These are phyloP conservation scores for Omphalotus guepiniiformis DNA, from an alignment of 768 basidiomycete genomes.

Conservation along the genomic window DNA sequence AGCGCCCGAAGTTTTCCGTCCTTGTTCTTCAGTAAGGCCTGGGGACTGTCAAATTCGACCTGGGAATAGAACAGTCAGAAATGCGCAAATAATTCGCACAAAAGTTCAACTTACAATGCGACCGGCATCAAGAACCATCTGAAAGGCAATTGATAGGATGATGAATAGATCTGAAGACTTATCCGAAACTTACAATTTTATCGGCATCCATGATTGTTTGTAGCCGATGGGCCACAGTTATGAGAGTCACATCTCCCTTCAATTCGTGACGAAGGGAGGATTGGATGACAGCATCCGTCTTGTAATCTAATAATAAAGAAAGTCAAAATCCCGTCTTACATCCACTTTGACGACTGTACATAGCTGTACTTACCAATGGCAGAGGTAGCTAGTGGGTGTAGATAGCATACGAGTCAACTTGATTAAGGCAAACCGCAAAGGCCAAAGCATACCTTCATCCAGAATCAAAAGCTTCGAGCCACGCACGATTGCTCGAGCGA, in stretches of 20 bases:
- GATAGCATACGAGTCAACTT: constrained; percentile 24
- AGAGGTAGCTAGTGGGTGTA: constrained; percentile 32
- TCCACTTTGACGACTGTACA: background rate
- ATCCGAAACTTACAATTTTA: constrained; percentile 37
- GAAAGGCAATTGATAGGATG: background rate
- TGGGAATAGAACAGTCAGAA: background rate
- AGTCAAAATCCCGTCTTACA: background rate
- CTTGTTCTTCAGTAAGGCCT: constrained; percentile 35
- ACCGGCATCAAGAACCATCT: constrained; percentile 57
- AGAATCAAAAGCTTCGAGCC: constrained; percentile 20
- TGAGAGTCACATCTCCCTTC: constrained; percentile 51
- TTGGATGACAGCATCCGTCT: constrained; percentile 69
- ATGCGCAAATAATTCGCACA: too few species aligned
- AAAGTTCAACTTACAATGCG: constrained; percentile 37
- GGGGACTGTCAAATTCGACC: constrained; percentile 40
- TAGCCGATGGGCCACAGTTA: constrained; percentile 69
- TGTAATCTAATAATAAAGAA: constrained; percentile 36
- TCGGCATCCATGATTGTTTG: constrained; percentile 69
- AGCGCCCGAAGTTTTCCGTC: constrained; percentile 35
- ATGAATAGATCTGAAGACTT: constrained; percentile 15
- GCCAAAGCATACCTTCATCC: constrained; percentile 28
- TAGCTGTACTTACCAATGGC: constrained; percentile 37
- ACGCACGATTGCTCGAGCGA: constrained; percentile 38
- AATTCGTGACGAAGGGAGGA: constrained; percentile 64
- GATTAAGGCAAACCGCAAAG: constrained; percentile 22